Percentiles rank a stretch among this genome's conserved stretches.
These are phyloP conservation scores for Aspergillus texensis DNA, from an alignment of 2,329 filamentous ascomycete genomes.

Conservation along the genomic window DNA sequence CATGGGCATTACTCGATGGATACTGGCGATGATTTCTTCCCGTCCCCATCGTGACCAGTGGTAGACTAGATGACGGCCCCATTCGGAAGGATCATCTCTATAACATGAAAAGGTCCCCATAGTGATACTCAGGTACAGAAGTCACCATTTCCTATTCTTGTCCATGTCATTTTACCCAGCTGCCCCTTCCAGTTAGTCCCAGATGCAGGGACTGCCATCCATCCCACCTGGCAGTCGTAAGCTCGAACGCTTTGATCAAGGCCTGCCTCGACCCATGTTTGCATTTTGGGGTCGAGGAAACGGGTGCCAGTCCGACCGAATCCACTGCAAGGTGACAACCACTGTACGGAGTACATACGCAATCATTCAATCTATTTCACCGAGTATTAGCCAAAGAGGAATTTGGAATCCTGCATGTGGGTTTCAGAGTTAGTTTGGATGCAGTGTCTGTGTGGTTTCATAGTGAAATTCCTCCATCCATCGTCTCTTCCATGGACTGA, in stretches of 20 bases:
- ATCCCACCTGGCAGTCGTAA: slow-evolving; percentile 4
- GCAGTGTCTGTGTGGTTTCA: not conserved
- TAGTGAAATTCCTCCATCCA: not conserved
- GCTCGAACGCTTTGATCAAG: slow-evolving; percentile 3
- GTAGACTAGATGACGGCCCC: not conserved
- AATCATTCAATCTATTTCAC: not conserved
- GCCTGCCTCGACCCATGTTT: not conserved
- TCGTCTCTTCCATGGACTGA: not conserved
- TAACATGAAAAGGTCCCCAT: not conserved
- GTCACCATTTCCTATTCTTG: not conserved
- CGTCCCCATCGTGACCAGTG: not conserved
- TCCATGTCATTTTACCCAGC: not conserved
- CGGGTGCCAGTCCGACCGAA: not conserved
- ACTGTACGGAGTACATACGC: not conserved
- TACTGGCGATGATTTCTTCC: not conserved
- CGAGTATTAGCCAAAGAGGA: not conserved
- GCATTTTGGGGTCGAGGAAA: not conserved
- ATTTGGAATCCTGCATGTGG: not conserved
- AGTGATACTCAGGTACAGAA: slow-evolving; percentile 5
- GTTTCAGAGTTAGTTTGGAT: not conserved
- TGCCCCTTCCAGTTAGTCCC: slow-evolving; percentile 8
- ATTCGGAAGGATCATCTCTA: slow-evolving; percentile 5
- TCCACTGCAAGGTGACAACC: not conserved
- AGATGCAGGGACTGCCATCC: slow-evolving; percentile 9
- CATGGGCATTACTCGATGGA: not conserved